Evolutionary conservation across 306 rosid species (phyloP).

Genomic region (Purshia tridentata): DNA sequence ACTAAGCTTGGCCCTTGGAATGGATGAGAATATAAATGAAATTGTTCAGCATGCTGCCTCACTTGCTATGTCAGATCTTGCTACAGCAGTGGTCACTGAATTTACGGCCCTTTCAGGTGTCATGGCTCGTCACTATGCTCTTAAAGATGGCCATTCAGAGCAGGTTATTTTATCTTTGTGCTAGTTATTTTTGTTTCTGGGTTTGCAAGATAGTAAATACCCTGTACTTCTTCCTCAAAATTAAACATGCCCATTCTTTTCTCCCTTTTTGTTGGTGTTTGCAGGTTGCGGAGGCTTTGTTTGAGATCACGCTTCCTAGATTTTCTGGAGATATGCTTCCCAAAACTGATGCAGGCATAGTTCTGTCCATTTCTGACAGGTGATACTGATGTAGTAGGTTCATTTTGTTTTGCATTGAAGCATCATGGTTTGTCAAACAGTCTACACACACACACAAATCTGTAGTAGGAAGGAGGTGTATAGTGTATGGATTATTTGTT

Average conservation of each 20-base stretch:
- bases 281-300: constrained; percentile 81
- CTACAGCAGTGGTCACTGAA: constrained; percentile 91
- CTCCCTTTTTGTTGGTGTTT: constrained; percentile 13
- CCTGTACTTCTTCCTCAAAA: not conserved
- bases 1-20: constrained; percentile 54
- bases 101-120: constrained; percentile 93
- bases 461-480: not conserved
- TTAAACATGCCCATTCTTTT: constrained; percentile 16
- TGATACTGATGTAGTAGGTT: constrained; percentile 26
- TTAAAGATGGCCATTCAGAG: constrained; percentile 84
- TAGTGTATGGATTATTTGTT: not conserved
- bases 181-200: constrained; percentile 21
- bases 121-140: constrained; percentile 94
- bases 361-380: constrained; percentile 88
- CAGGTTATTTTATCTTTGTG: constrained; percentile 53
- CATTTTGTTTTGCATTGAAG: constrained; percentile 15
- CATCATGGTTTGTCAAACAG: not conserved
- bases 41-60: constrained; percentile 70
- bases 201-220: not conserved
- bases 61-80: constrained; percentile 96
- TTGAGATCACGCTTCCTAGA: constrained; percentile 92
- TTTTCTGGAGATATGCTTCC: constrained; percentile 92
- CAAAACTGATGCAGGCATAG: constrained; percentile 70
- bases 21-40: constrained; percentile 46
- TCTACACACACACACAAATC: not conserved